Percentiles rank a stretch among this genome's conserved stretches.
phyloP scores from a whole-genome alignment of 2,329 filamentous ascomycete genomes.

The Sporothrix inflata region DNA sequence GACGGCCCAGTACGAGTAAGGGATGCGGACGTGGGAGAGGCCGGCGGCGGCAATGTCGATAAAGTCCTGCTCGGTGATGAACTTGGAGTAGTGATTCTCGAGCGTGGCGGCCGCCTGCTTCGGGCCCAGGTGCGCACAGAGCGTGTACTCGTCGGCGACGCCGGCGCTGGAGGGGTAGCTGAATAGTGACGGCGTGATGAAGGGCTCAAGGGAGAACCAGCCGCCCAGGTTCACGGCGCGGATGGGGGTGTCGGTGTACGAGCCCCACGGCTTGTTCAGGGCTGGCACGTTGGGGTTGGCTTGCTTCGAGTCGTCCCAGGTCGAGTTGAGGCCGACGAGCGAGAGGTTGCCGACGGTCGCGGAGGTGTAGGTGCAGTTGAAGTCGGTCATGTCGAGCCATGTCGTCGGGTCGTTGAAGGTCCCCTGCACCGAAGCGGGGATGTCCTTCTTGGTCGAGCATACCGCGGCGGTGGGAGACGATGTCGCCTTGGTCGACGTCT shows the following conservation, averaged over 20 bases:
- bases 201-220: constrained; percentile 92
- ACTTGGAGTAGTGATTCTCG: constrained; percentile 88
- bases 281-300: constrained; percentile 81
- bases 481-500: neutral
- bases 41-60: constrained; percentile 82
- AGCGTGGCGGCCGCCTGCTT: constrained; percentile 65
- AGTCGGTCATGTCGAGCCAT: constrained; percentile 87
- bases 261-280: constrained; percentile 73
- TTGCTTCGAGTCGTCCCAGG: constrained; percentile 80
- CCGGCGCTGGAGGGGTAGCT: constrained; percentile 60
- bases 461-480: neutral
- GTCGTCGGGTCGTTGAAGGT: constrained; percentile 27
- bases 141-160: constrained; percentile 86
- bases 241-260: constrained; percentile 77
- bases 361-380: constrained; percentile 92
- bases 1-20: constrained; percentile 94
- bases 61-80: constrained; percentile 84
- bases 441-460: constrained; percentile 21
- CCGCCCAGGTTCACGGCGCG: constrained; percentile 91
- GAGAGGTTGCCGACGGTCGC: constrained; percentile 83
- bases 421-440: constrained; percentile 7
- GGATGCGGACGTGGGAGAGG: constrained; percentile 95
- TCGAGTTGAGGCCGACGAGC: constrained; percentile 82
- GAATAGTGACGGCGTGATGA: constrained; percentile 93
- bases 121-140: constrained; percentile 71